These are phyloP conservation scores for Casaregolazyma suthepensis DNA, from an alignment of 1,139 yeast genomes.

Conservation along the genomic window DNA sequence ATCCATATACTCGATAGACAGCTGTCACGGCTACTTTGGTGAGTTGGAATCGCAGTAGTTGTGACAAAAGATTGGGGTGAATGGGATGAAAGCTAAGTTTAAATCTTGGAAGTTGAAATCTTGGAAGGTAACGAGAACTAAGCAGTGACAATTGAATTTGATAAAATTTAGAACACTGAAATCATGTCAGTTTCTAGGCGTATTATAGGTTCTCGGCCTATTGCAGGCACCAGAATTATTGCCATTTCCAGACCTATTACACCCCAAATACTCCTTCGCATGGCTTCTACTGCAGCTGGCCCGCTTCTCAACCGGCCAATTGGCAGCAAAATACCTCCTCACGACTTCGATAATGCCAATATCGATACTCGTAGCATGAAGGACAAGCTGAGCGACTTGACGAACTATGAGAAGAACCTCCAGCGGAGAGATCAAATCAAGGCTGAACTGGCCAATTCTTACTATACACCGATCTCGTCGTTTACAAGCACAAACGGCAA, in stretches of 20 bases:
- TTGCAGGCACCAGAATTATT: background rate
- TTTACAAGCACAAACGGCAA: conserved; percentile 79
- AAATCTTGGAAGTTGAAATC: too few species aligned
- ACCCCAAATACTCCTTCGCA: background rate
- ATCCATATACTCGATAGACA: conserved; percentile 3
- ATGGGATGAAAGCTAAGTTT: background rate
- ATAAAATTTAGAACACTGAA: background rate
- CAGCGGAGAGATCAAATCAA: conserved; percentile 30
- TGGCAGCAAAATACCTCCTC: conserved; percentile 40
- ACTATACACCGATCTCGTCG: conserved; percentile 75
- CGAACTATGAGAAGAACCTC: conserved; percentile 40
- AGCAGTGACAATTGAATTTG: too few species aligned
- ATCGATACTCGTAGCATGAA: conserved; percentile 33
- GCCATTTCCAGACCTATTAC: background rate
- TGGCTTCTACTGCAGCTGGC: background rate
- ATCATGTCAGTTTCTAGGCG: background rate
- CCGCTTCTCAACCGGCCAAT: conserved; percentile 38
- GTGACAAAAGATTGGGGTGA: background rate
- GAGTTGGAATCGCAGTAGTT: background rate
- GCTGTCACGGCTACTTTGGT: background rate
- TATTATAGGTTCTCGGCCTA: background rate
- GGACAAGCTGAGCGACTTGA: conserved; percentile 40
- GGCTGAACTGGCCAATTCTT: conserved; percentile 81
- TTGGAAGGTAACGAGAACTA: too few species aligned
- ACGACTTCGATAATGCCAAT: conserved; percentile 32